Percentiles rank a stretch among this genome's conserved stretches.
These are phyloP conservation scores for Suillus subluteus DNA, from an alignment of 768 basidiomycete species.

Conservation along the genomic window DNA sequence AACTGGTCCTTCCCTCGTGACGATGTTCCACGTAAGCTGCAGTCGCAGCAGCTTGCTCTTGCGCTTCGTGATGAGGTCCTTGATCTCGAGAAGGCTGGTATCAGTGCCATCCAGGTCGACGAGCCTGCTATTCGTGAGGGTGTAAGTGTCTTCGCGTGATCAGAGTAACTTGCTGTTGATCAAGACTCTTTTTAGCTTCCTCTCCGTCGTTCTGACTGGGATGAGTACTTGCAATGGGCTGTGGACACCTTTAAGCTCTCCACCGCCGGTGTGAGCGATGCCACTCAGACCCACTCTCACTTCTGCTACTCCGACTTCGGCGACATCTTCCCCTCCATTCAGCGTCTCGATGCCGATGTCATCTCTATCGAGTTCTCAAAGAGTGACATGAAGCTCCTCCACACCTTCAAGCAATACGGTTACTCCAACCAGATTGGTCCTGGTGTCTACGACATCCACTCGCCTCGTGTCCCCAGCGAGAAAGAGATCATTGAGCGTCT, in stretches of 20 bases:
- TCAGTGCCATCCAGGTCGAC: slow-evolving; percentile 98
- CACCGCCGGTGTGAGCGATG: slow-evolving; percentile 93
- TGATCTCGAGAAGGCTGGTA: slow-evolving; percentile 96
- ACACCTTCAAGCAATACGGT: slow-evolving; percentile 92
- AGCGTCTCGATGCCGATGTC: slow-evolving; percentile 96
- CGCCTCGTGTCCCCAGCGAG: slow-evolving; percentile 92
- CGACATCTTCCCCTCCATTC: slow-evolving; percentile 97
- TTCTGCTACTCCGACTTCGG: slow-evolving; percentile 99
- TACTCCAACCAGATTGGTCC: slow-evolving; percentile 98
- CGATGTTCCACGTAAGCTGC: slow-evolving; percentile 93
- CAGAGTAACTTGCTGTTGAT: slow-evolving; percentile 11
- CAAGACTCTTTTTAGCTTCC: slow-evolving; percentile 65
- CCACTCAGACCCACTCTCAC: slow-evolving; percentile 97
- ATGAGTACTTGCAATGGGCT: slow-evolving; percentile 95
- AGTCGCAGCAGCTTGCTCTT: slow-evolving; percentile 97
- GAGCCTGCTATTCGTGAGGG: slow-evolving; percentile 99
- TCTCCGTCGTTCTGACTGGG: slow-evolving; percentile 96
- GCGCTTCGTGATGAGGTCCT: slow-evolving; percentile 97
- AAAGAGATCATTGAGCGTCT: slow-evolving; percentile 96
- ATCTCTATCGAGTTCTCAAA: slow-evolving; percentile 99
- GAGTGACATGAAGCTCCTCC: slow-evolving; percentile 96
- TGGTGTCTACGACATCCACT: slow-evolving; percentile 99
- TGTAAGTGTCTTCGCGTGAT: slow-evolving; percentile 47
- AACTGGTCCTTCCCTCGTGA: slow-evolving; percentile 99
- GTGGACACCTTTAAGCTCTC: slow-evolving; percentile 98